Evolutionary conservation across 1,284 basidiomycete genomes (phyloP).

Genomic region (Rhodotorula glutinis): DNA sequence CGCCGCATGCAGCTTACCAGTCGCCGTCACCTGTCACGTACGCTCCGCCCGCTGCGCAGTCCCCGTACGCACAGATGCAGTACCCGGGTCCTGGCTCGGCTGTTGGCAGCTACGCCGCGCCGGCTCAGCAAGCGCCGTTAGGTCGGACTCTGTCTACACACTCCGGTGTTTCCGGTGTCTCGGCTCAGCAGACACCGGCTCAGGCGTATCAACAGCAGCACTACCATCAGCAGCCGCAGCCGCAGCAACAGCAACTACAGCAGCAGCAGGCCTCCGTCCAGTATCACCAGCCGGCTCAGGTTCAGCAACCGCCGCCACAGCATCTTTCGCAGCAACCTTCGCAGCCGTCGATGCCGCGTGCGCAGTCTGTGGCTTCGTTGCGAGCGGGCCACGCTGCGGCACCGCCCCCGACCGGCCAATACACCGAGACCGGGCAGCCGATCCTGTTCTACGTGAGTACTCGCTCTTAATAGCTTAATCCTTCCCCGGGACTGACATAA

Average conservation of each 20-base stretch:
- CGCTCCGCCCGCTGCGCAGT: conserved; percentile 31
- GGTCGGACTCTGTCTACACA: conserved; percentile 20
- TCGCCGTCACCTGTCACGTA: background rate
- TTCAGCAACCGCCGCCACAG: conserved; percentile 19
- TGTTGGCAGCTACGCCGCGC: conserved; percentile 22
- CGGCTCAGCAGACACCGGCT: conserved; percentile 35
- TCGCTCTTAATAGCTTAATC: background rate
- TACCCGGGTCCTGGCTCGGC: conserved; percentile 42
- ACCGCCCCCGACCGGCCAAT: conserved; percentile 61
- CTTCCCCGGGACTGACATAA: background rate
- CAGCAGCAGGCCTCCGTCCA: too few relatives aligned
- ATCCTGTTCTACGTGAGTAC: conserved; percentile 72
- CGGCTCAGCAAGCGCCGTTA: conserved; percentile 20
- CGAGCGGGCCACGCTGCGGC: conserved; percentile 44
- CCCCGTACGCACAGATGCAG: conserved; percentile 41
- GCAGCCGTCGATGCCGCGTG: conserved; percentile 16
- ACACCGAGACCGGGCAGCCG: conserved; percentile 70
- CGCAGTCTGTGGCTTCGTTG: conserved; percentile 5
- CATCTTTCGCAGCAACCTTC: conserved; percentile 19
- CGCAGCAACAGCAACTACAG: conserved; percentile 11
- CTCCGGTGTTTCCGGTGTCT: conserved; percentile 34
- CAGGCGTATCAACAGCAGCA: conserved; percentile 38
- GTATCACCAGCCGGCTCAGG: background rate
- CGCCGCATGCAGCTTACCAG: conserved; percentile 11
- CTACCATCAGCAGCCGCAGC: background rate